Percentiles rank a stretch among this genome's conserved stretches.
These are phyloP conservation scores for Xylaria sp. DNA, from an alignment of 2,329 filamentous ascomycete genomes.

Conservation along the genomic window DNA sequence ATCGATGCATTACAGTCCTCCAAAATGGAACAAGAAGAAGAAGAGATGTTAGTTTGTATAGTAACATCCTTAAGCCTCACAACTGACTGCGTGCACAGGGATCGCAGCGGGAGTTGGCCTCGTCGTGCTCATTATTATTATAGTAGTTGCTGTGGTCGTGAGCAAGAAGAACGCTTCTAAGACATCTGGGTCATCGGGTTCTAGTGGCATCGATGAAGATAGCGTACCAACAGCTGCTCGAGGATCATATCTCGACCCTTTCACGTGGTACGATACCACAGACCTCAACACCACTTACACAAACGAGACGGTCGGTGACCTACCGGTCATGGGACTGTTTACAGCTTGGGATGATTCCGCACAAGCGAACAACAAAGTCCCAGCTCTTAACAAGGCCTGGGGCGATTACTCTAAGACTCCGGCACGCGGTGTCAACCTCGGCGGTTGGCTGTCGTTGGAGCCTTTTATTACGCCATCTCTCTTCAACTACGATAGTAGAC, in stretches of 20 bases:
- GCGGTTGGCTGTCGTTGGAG: conserved; percentile 93
- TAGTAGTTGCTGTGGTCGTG: conserved; percentile 73
- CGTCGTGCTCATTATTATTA: conserved; percentile 72
- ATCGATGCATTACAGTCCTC: conserved; percentile 56
- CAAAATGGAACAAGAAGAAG: conserved; percentile 62
- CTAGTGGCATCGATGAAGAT: conserved; percentile 64
- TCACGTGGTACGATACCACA: conserved; percentile 87
- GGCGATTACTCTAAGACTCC: conserved; percentile 80
- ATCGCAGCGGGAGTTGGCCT: conserved; percentile 66
- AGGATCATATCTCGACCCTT: conserved; percentile 86
- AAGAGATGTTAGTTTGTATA: conserved; percentile 66
- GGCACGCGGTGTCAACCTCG: conserved; percentile 90
- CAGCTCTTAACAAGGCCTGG: conserved; percentile 79
- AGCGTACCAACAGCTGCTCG: conserved; percentile 73
- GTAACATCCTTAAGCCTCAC: neutral
- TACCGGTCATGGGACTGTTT: conserved; percentile 92
- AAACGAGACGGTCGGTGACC: conserved; percentile 80
- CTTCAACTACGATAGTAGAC: conserved; percentile 73
- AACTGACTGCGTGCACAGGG: conserved; percentile 55
- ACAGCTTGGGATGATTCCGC: conserved; percentile 86
- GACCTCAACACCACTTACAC: conserved; percentile 98
- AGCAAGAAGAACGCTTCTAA: conserved; percentile 68
- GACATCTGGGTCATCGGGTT: conserved; percentile 55
- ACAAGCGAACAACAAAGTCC: conserved; percentile 81
- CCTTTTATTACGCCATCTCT: conserved; percentile 96